A percentile compares a stretch with the other conserved stretches of the same genome.
Conservation (phyloP, 805 yeast species). For the Teunomyces tritomae region DNA sequence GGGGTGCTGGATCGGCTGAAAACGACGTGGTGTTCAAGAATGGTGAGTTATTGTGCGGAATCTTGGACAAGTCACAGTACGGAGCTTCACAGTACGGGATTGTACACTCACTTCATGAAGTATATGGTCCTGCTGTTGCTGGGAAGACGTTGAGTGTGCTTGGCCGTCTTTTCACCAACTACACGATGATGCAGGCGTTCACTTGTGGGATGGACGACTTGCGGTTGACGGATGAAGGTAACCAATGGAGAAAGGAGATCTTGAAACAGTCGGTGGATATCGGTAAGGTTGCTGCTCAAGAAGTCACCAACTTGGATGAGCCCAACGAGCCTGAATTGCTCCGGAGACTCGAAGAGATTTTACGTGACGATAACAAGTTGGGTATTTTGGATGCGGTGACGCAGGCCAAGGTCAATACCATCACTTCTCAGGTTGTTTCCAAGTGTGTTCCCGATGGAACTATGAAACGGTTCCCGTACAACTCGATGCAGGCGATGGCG, state of each 20-base stretch:
- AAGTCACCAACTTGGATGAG: conserved; percentile 77
- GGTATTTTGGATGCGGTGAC: conserved; percentile 95
- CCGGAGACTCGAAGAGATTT: conserved; percentile 88
- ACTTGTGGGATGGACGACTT: conserved; percentile 99
- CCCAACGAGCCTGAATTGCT: conserved; percentile 68
- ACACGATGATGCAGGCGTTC: conserved; percentile 86
- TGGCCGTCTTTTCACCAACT: conserved; percentile 92
- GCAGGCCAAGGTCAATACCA: conserved; percentile 85
- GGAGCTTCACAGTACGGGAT: conserved; percentile 98
- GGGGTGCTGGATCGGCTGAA: conserved; percentile 85
- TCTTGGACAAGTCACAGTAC: conserved; percentile 94
- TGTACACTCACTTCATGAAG: conserved; percentile 93
- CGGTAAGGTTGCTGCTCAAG: conserved; percentile 91
- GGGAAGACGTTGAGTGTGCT: conserved; percentile 88
- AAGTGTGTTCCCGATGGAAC: conserved; percentile 96
- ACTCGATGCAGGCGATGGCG: conserved; percentile 99
- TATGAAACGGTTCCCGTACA: conserved; percentile 90
- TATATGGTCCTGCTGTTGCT: conserved; percentile 87
- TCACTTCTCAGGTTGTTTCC: conserved; percentile 92
- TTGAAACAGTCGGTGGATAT: conserved; percentile 72
- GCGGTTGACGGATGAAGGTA: conserved; percentile 88
- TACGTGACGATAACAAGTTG: conserved; percentile 87
- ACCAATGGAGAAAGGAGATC: conserved; percentile 81
- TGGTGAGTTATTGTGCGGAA: conserved; percentile 90
- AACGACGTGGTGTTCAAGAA: conserved; percentile 80